Conservation (phyloP, 805 yeast genomes). For the Groenewaldozyma salmanticensis region DNA sequence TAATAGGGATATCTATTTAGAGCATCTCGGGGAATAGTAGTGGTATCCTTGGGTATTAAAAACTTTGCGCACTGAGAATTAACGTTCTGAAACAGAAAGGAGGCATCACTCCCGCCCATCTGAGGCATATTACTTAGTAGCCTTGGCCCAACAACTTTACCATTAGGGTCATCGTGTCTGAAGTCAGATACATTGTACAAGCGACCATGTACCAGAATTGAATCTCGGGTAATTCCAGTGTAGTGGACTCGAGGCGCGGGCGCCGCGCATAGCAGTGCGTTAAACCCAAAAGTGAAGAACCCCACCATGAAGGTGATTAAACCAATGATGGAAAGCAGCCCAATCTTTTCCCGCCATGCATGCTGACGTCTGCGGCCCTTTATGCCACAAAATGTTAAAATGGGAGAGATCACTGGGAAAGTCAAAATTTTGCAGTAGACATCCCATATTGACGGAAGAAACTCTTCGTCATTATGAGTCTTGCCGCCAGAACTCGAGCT, state of each 20-base stretch:
- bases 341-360: conserved; percentile 73
- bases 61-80: conserved; percentile 5
- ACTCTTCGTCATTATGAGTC: not conserved
- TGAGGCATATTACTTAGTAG: conserved; percentile 4
- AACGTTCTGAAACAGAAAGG: conserved; percentile 10
- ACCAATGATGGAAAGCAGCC: conserved; percentile 6
- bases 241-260: conserved; percentile 38
- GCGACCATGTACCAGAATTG: conserved; percentile 63
- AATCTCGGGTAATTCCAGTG: conserved; percentile 42
- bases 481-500: not conserved
- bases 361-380: conserved; percentile 57
- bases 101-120: conserved; percentile 7
- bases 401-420: conserved; percentile 72
- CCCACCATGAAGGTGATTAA: conserved; percentile 8
- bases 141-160: not conserved
- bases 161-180: conserved; percentile 34
- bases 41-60: not conserved
- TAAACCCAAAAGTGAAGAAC: conserved; percentile 56
- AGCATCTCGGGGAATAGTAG: conserved; percentile 44
- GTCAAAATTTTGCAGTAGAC: conserved; percentile 61
- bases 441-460: conserved; percentile 3
- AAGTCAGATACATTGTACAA: conserved; percentile 56
- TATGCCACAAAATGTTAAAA: conserved; percentile 55
- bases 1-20: conserved; percentile 65
- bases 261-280: conserved; percentile 56